Evolutionary conservation across 805 yeast genomes (phyloP).

Genomic region (Yarrowia osloensis): DNA sequence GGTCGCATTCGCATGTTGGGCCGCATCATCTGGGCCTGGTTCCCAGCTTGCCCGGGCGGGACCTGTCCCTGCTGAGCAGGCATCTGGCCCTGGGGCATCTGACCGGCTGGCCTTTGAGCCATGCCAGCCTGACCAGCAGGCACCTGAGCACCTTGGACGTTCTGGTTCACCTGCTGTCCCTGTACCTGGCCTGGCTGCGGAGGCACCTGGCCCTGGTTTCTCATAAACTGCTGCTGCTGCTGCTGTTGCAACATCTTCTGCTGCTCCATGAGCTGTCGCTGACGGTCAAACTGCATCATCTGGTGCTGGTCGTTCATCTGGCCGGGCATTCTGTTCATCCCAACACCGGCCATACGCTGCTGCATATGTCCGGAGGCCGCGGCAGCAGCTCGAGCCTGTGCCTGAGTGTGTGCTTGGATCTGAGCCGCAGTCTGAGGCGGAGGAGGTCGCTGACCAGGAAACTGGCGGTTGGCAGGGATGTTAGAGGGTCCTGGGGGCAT

Average conservation of each 20-base stretch:
- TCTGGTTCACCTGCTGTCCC: constrained; percentile 24
- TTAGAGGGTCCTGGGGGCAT: constrained; percentile 12
- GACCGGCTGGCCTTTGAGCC: neutral
- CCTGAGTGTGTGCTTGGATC: constrained; percentile 35
- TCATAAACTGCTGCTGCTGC: constrained; percentile 31
- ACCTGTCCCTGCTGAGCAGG: constrained; percentile 3
- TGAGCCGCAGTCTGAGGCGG: constrained; percentile 33
- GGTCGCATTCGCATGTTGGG: constrained; percentile 25
- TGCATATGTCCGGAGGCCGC: constrained; percentile 29
- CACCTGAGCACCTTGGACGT: neutral
- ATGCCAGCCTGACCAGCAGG: constrained; percentile 1
- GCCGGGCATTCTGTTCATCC: constrained; percentile 35
- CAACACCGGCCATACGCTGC: constrained; percentile 35
- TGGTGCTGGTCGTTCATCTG: constrained; percentile 38
- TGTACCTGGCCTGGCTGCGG: constrained; percentile 19
- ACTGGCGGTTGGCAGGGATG: constrained; percentile 29
- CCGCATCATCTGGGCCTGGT: constrained; percentile 24
- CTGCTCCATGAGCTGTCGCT: constrained; percentile 41
- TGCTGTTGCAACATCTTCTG: constrained; percentile 38
- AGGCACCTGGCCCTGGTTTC: constrained; percentile 11
- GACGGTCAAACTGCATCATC: constrained; percentile 38
- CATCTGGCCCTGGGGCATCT: constrained; percentile 15
- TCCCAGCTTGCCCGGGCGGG: neutral
- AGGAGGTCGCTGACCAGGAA: constrained; percentile 10
- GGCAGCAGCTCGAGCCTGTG: constrained; percentile 27